phyloP scores from a whole-genome alignment of 352 stramenopile genomes.

The Phytophthora macrochlamydospora region DNA sequence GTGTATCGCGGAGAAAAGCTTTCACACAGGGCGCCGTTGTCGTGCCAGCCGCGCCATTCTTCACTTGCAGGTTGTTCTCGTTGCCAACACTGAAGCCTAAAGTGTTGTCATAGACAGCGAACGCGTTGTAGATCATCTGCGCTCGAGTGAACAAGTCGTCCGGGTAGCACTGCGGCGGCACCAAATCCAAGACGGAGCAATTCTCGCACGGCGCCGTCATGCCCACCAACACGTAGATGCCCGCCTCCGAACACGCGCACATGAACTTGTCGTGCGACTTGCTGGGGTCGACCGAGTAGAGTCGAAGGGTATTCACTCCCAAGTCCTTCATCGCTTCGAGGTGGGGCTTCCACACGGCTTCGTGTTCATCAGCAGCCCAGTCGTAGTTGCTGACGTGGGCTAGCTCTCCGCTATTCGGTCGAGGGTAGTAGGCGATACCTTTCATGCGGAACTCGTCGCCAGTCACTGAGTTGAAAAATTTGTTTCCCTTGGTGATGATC shows the following conservation, averaged over 20 bases:
- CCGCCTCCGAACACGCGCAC: slow-evolving; percentile 65
- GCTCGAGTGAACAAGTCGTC: slow-evolving; percentile 54
- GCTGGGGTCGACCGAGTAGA: slow-evolving; percentile 72
- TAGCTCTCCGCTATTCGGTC: slow-evolving; percentile 65
- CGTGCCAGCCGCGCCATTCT: slow-evolving; percentile 33
- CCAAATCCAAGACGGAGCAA: slow-evolving; percentile 52
- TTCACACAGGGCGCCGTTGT: slow-evolving; percentile 68
- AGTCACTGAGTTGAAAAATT: slow-evolving; percentile 81
- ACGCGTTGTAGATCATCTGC: slow-evolving; percentile 74
- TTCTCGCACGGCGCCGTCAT: slow-evolving; percentile 65
- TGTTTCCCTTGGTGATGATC: slow-evolving; percentile 77
- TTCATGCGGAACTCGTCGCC: slow-evolving; percentile 76
- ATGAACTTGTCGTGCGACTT: slow-evolving; percentile 85
- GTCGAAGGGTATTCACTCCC: slow-evolving; percentile 69
- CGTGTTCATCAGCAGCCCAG: slow-evolving; percentile 67
- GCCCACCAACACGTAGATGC: slow-evolving; percentile 81
- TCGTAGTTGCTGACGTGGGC: slow-evolving; percentile 65
- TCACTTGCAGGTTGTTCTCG: slow-evolving; percentile 57
- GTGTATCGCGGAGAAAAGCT: slow-evolving; percentile 60
- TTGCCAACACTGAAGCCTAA: slow-evolving; percentile 68
- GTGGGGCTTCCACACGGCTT: slow-evolving; percentile 59
- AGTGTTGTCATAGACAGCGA: slow-evolving; percentile 80
- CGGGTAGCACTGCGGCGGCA: slow-evolving; percentile 59
- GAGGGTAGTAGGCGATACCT: slow-evolving; percentile 80
- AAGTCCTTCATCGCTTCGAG: slow-evolving; percentile 60